Base-by-base conservation (phyloP, 1,284 basidiomycete genomes). In the Ceratobasidium sp. region DNA sequence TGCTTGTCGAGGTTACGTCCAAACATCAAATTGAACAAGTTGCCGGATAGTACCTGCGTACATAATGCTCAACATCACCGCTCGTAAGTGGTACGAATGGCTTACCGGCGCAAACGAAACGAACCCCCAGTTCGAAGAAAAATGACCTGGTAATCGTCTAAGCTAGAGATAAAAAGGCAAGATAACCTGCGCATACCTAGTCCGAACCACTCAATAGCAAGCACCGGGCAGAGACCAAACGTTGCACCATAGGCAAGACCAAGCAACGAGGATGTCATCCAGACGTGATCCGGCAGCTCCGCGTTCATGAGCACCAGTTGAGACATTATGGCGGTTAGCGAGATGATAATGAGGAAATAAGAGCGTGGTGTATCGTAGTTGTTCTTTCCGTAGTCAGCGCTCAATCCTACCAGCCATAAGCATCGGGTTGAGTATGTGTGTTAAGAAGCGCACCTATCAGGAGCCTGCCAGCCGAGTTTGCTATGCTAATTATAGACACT, bases 171-270 rank as follows among this genome's bases (percentile, higher is more conserved):
- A 46, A 36, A 32, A 1, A 28, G 3, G 34, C 21, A 78, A 69
- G 30, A 32, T 5, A 32, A 64, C 21, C 4, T 0, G 43, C 32
- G 85, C 86, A 76, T 74, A 88, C 89, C 81, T 78, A 94, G 83
- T 5, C 94, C 94, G 76, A 96, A 96, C 91, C 92, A 94, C 76
- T 96, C 94, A 30, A 96, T 86, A 36, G 87, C 84, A 30, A 96
- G 84, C 39, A 90, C 90, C 0, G 94, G 93, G 77, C 87, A 85
- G 16, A 92, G 81, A 3, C 92, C 92, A 77, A 94, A 96, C 69
- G 92, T 81, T 32, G 87, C 86, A 1, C 94, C 94, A 76, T 96
- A 93, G 0, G 90, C 87, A 5, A 92, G 78, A 0, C 92, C 92
- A 0, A 93, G 83, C 16, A 91, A 77, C 0, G 85, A 83, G 64